Conservation (phyloP, 331 rosid species). For the Spiraea crenata region DNA sequence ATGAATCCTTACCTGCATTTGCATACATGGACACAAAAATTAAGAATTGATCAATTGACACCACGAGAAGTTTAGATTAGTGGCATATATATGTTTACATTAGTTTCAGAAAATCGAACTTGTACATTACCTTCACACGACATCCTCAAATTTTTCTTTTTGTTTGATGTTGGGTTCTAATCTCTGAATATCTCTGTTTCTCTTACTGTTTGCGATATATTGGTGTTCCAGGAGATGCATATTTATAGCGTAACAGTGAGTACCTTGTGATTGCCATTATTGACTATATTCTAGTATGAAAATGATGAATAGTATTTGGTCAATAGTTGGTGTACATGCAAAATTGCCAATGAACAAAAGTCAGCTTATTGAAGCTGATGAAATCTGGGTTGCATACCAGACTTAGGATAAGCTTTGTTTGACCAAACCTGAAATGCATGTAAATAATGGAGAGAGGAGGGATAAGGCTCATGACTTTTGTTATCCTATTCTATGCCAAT, state of each 20-base stretch:
- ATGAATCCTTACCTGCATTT: conserved; percentile 9
- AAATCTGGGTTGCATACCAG: too few relatives aligned
- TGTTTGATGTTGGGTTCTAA: background rate
- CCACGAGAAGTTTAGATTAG: too few relatives aligned
- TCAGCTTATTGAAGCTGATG: too few relatives aligned
- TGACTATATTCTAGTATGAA: background rate
- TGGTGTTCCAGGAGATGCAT: background rate
- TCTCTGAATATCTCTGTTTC: background rate
- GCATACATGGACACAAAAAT: background rate
- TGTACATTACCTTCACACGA: background rate
- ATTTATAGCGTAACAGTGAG: background rate
- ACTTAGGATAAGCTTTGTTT: too few relatives aligned
- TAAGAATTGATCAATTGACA: background rate
- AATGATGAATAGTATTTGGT: too few relatives aligned
- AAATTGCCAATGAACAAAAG: too few relatives aligned
- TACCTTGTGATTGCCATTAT: conserved; percentile 9
- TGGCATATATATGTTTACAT: too few relatives aligned
- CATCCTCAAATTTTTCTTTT: background rate
- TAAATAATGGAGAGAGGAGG: too few relatives aligned
- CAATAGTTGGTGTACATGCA: too few relatives aligned
- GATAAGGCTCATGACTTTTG: too few relatives aligned
- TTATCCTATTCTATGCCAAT: too few relatives aligned
- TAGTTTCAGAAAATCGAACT: background rate
- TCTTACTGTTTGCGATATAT: background rate
- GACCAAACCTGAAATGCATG: too few relatives aligned